These are phyloP conservation scores for Dactylella cylindrospora DNA, from an alignment of 2,329 filamentous ascomycete species.

Conservation along the genomic window DNA sequence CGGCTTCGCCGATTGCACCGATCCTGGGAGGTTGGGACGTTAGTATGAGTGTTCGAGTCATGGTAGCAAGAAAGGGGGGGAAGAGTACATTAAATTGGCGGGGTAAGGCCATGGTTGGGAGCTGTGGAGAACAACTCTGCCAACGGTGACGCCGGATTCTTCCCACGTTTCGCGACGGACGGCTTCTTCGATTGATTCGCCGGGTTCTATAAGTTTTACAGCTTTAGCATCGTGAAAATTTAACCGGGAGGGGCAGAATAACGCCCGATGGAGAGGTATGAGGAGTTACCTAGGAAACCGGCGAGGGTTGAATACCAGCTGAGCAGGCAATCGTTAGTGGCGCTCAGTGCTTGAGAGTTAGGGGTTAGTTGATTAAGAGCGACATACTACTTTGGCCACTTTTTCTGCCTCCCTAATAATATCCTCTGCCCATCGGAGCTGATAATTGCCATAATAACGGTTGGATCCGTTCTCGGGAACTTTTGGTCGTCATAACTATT, in stretches of 20 bases:
- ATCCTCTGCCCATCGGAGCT: constrained; percentile 74
- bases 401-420: constrained; percentile 79
- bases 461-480: constrained; percentile 90
- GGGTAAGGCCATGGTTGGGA: constrained; percentile 88
- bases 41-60: background rate
- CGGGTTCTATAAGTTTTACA: constrained; percentile 67
- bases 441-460: constrained; percentile 91
- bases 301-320: constrained; percentile 87
- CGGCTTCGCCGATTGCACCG: constrained; percentile 80
- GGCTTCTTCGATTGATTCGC: constrained; percentile 81
- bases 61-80: constrained; percentile 48
- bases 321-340: constrained; percentile 50
- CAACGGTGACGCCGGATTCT: constrained; percentile 74
- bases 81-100: constrained; percentile 67
- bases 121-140: constrained; percentile 76
- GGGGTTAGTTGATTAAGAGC: background rate
- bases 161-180: constrained; percentile 84
- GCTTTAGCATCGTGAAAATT: too few species aligned
- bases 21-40: constrained; percentile 54
- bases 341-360: background rate
- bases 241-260: too few species aligned
- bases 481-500: constrained; percentile 56
- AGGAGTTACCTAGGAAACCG: constrained; percentile 64
- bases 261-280: too few species aligned
- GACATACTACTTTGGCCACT: constrained; percentile 63